Base-by-base conservation (phyloP, 176 grass and related monocot genomes). In the Oryza brachyantha region DNA sequence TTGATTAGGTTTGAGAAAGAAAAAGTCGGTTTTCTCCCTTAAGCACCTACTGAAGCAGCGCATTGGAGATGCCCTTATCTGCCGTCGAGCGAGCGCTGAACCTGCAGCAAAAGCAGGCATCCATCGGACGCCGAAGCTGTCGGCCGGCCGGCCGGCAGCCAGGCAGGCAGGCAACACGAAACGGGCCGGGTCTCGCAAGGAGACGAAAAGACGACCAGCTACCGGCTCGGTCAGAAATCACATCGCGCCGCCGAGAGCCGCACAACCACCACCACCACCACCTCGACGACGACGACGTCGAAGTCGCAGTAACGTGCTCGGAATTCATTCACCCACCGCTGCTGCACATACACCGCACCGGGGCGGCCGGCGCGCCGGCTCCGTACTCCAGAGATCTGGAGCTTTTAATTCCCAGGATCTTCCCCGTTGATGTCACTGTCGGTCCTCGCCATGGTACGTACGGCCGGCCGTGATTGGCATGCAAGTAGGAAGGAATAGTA, bases 151-250 rank as follows among this genome's bases (percentile, higher is more conserved):
- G 70, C 50, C 66, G 29, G 84, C 76, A 27, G 35, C 69, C 31
- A 32, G 31, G n/a, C n/a, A n/a, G n/a, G n/a, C n/a, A n/a, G n/a
- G n/a, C n/a, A n/a, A n/a, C n/a, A n/a, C n/a, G n/a, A n/a, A n/a
- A n/a, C n/a, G n/a, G n/a, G n/a, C n/a, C n/a, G n/a, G n/a, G n/a
- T 54, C 6, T 22, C 21, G 10, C 19, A 14, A 3, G 1, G 7
- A 52, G 48, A 52, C 59, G 41, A n/a, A 61, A 78, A 39, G 29
- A 70, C 75, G 75, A 83, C 76, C 84, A 73, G 60, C 81, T 39
- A 21, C 54, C 26, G 34, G 10, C 25, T n/a, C 21, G 17, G 38
- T 3, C 35, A 61, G 66, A 40, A 59, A 42, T 43, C n/a, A 16
- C 62, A 10, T 10, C 10, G 21, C 63, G 28, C 14, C 69, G 14